phyloP scores from a whole-genome alignment of 768 basidiomycete species.

The Gymnopilus dilepis region DNA sequence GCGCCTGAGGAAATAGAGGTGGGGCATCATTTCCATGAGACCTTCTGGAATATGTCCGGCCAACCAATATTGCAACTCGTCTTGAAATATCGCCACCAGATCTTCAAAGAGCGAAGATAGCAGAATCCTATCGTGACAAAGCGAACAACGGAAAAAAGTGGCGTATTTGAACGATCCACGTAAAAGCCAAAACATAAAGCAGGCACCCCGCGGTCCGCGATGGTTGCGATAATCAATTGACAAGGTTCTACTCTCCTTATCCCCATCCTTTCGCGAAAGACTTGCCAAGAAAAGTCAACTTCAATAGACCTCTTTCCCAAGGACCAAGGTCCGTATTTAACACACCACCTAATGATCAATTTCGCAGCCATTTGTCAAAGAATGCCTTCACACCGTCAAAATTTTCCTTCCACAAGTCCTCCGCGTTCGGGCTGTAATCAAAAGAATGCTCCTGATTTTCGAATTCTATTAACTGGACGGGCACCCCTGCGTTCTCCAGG shows the following conservation, averaged over 20 bases:
- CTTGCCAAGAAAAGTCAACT: not conserved
- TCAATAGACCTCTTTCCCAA: not conserved
- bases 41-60: not conserved
- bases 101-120: no score
- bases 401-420: conserved; percentile 31
- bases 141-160: not conserved
- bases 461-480: conserved; percentile 40
- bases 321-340: not conserved
- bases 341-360: not conserved
- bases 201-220: not conserved
- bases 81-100: not conserved
- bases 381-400: conserved; percentile 46
- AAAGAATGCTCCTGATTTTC: conserved; percentile 60
- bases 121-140: not conserved
- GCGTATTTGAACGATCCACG: not conserved
- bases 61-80: not conserved
- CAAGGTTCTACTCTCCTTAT: not conserved
- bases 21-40: not conserved
- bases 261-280: not conserved
- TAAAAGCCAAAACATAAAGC: not conserved
- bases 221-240: not conserved
- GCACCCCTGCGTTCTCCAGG: conserved; percentile 42
- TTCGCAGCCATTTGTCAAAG: conserved; percentile 28
- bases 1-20: not conserved
- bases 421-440: conserved; percentile 53